Evolutionary conservation across 192 early-diverging fungal genomes (phyloP).

Genomic region (Obelidium mucronatum): DNA sequence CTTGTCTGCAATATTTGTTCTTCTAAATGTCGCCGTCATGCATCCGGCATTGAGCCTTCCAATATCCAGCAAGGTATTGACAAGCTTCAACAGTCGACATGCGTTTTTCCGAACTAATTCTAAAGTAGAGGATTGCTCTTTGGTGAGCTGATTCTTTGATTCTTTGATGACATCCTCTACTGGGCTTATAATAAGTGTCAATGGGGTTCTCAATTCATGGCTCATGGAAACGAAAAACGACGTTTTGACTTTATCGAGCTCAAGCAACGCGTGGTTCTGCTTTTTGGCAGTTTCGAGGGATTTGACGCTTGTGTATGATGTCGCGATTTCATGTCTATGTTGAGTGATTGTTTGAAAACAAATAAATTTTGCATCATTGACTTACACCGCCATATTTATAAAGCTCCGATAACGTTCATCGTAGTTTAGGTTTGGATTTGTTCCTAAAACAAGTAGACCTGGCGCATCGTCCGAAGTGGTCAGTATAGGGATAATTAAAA

Average conservation of each 20-base stretch:
- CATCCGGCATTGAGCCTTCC: slow-evolving; percentile 62
- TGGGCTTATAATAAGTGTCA: slow-evolving; percentile 62
- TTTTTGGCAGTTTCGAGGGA: slow-evolving; percentile 17
- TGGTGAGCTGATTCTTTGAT: slow-evolving; percentile 31
- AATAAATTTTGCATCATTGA: background rate
- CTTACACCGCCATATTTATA: slow-evolving; percentile 23
- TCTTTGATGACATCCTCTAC: slow-evolving; percentile 55
- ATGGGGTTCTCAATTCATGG: slow-evolving; percentile 58
- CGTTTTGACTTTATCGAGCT: slow-evolving; percentile 50
- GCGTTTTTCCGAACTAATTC: slow-evolving; percentile 60
- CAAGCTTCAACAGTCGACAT: slow-evolving; percentile 58
- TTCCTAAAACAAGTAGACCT: slow-evolving; percentile 38
- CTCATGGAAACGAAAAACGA: slow-evolving; percentile 47
- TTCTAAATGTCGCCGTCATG: slow-evolving; percentile 56
- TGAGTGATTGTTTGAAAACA: background rate
- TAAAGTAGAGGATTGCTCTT: slow-evolving; percentile 32
- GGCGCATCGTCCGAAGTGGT: slow-evolving; percentile 20
- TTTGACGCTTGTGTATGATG: slow-evolving; percentile 14
- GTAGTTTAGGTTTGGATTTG: slow-evolving; percentile 22
- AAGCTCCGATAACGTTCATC: slow-evolving; percentile 32
- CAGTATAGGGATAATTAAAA: slow-evolving; percentile 36
- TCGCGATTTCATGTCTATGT: slow-evolving; percentile 18
- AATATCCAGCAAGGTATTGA: slow-evolving; percentile 65
- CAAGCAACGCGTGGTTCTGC: slow-evolving; percentile 40
- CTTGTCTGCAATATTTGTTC: slow-evolving; percentile 54